phyloP scores from a whole-genome alignment of 2,329 filamentous ascomycete species.

The Elsinoe ampelina region DNA sequence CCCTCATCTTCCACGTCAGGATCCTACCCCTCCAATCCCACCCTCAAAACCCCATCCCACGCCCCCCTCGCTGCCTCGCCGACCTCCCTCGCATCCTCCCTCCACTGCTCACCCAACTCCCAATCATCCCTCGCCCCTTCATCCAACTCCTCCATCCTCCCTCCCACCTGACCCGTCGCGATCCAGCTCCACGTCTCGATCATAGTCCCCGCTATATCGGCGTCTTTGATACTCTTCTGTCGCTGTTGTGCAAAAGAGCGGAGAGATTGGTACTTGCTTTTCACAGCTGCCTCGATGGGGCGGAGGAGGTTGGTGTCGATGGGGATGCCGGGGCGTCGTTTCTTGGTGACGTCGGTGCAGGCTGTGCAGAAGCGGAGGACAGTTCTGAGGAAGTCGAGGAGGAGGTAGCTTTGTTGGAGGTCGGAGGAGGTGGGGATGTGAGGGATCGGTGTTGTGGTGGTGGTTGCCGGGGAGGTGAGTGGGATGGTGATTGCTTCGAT shows the following conservation, averaged over 20 bases:
- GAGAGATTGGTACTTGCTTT: constrained; percentile 18
- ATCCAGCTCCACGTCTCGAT: not conserved
- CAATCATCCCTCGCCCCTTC: not conserved
- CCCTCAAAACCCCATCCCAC: constrained; percentile 1
- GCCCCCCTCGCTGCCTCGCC: not conserved
- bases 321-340: not conserved
- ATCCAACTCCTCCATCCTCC: not conserved
- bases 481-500: not conserved
- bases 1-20: not conserved
- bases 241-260: constrained; percentile 21
- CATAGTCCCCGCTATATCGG: constrained; percentile 16
- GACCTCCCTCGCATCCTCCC: not conserved
- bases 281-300: constrained; percentile 18
- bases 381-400: not conserved
- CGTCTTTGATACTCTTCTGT: constrained; percentile 14
- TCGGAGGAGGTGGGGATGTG: not conserved
- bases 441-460: not conserved
- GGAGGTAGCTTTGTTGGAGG: not conserved
- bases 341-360: not conserved
- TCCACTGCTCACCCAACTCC: not conserved
- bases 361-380: not conserved
- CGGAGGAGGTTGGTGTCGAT: constrained; percentile 7
- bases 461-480: not conserved
- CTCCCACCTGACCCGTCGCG: not conserved
- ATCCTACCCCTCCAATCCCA: constrained; percentile 1